Conservation (phyloP, 495 filamentous ascomycete species). For the Podospora comata region DNA sequence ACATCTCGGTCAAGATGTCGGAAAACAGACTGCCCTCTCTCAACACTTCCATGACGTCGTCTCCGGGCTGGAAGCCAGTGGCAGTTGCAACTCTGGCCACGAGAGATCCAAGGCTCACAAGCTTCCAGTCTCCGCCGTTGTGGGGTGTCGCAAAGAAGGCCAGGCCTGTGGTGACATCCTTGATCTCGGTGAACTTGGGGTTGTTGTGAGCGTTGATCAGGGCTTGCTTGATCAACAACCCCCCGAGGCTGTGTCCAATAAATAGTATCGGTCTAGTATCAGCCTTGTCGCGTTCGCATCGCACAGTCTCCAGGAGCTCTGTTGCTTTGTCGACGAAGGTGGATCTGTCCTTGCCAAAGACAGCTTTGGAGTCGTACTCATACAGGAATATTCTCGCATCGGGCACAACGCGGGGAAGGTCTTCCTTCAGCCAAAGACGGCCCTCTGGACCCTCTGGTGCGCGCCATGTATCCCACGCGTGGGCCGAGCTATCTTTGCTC, state of each 20-base stretch:
- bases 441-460: conserved; percentile 21
- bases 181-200: conserved; percentile 11
- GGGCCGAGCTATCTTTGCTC: conserved; percentile 22
- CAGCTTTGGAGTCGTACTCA: conserved; percentile 27
- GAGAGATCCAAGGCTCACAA: conserved; percentile 3
- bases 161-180: conserved; percentile 11
- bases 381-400: conserved; percentile 32
- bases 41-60: conserved; percentile 21
- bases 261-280: conserved; percentile 22
- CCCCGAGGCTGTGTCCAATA: conserved; percentile 26
- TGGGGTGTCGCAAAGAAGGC: conserved; percentile 18
- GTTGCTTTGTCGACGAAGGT: conserved; percentile 28
- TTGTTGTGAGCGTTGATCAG: conserved; percentile 25
- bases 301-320: conserved; percentile 25
- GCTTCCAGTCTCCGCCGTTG: conserved; percentile 14
- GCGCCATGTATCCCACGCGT: conserved; percentile 38
- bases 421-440: conserved; percentile 33
- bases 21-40: conserved; percentile 19
- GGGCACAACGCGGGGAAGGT: conserved; percentile 27
- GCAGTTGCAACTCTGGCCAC: conserved; percentile 16
- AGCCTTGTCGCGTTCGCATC: conserved; percentile 19
- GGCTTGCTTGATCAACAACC: conserved; percentile 25
- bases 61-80: conserved; percentile 20
- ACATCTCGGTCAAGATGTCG: conserved; percentile 21
- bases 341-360: conserved; percentile 26